A percentile compares a stretch with the other conserved stretches of the same genome.
Evolutionary conservation across 1,139 yeast genomes (phyloP).

Genomic region (Blastobotrys aristatus): DNA sequence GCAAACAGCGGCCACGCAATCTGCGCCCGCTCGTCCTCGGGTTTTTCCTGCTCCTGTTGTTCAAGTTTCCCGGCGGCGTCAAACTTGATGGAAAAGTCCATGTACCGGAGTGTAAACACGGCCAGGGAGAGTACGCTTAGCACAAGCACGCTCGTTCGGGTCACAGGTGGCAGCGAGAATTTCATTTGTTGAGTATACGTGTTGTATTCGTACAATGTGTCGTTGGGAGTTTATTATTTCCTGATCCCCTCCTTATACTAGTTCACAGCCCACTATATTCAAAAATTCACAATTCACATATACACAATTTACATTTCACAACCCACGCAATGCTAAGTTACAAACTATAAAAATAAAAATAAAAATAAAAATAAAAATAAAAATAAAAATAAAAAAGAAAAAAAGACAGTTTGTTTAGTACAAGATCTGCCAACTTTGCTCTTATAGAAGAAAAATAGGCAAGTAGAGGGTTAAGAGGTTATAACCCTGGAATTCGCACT

Average conservation of each 20-base stretch:
- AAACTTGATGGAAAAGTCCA: slow-evolving; percentile 18
- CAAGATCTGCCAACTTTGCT: too few relatives aligned
- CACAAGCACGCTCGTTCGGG: slow-evolving; percentile 33
- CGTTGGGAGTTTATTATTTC: neutral
- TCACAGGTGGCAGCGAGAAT: slow-evolving; percentile 38
- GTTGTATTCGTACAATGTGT: too few relatives aligned
- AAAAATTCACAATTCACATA: too few relatives aligned
- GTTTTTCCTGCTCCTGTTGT: slow-evolving; percentile 4
- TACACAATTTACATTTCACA: too few relatives aligned
- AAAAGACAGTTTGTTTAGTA: too few relatives aligned
- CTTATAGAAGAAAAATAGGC: too few relatives aligned
- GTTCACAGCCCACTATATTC: neutral
- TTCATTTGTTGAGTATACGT: slow-evolving; percentile 15
- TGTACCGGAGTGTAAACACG: slow-evolving; percentile 31
- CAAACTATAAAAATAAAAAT: neutral
- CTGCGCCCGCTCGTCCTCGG: slow-evolving; percentile 1
- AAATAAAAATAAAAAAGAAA: too few relatives aligned
- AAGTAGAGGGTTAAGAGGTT: too few relatives aligned
- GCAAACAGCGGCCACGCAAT: slow-evolving; percentile 15
- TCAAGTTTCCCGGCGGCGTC: slow-evolving; percentile 1
- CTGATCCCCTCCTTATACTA: neutral
- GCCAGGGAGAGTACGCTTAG: slow-evolving; percentile 30
- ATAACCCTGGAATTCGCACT: too few relatives aligned
- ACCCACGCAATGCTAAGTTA: too few relatives aligned
- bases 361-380: too few relatives aligned